Base-by-base conservation (phyloP, 768 basidiomycete genomes). In the Phanerochaete carnosa region DNA sequence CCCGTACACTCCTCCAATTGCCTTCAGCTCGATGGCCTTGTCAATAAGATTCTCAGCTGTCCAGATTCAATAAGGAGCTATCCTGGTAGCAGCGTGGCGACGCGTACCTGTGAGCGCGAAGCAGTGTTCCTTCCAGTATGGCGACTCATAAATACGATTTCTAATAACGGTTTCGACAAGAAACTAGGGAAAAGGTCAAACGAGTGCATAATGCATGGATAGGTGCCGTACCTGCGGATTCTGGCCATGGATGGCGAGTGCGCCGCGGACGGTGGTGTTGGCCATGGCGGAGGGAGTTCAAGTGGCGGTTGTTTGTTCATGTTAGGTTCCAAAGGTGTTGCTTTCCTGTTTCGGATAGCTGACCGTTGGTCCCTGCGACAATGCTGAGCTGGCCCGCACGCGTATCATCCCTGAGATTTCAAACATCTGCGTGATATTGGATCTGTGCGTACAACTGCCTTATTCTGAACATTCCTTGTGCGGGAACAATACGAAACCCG, bases 71-170 rank as follows among this genome's bases (percentile, higher is more conserved):
- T 22, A 46, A 43, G 19, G 4, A 43, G 16, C 11, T 43, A 19
- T 4, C 8, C 52, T 33, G 2, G 26, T 33, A 23, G 56, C 50
- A 33, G 29, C n/a, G 23, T 23, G 3, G 39, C 9, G 23, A 19
- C 15, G 74, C 81, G 54, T 53, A 92, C 94, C 94, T 62, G 94
- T 97, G 50, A 99, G 78, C 23, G 96, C 96, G 71, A 99, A 99
- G 71, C 96, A 99, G 66, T 97, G 94, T 72, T 99, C 96, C 77
- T 99, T 99, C 96, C 96, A 99, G 75, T 85, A 99, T 7, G 80
- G 73, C 0, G 91, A 90, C 73, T 98, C 96, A 79, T 96, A 99
- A 62, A 99, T 97, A 62, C 97, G 86, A 70, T 89, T 92, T 56
- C 97, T 87, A 65, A 98, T 95, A 63, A 98, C 92, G 37, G 93